phyloP scores from a whole-genome alignment of 768 basidiomycete genomes.

The Lanmaoa rubissima region DNA sequence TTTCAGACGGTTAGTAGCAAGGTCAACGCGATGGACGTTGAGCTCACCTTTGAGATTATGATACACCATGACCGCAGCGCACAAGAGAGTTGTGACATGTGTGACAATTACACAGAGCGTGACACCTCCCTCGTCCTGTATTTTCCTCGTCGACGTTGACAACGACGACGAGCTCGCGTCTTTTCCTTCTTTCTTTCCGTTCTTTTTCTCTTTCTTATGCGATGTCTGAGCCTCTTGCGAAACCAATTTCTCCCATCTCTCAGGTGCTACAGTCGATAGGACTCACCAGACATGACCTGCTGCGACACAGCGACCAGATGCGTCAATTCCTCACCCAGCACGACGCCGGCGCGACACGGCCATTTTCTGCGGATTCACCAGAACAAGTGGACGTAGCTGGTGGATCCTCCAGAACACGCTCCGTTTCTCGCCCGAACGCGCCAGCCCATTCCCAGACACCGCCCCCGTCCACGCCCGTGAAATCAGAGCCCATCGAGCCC shows the following conservation, averaged over 20 bases:
- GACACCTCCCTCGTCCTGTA: slow-evolving; percentile 5
- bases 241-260: slow-evolving; percentile 62
- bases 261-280: slow-evolving; percentile 69
- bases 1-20: slow-evolving; percentile 20
- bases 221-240: slow-evolving; percentile 26
- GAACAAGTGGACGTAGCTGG: slow-evolving; percentile 39
- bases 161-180: slow-evolving; percentile 19
- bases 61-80: slow-evolving; percentile 57
- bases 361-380: slow-evolving; percentile 35
- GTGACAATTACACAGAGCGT: slow-evolving; percentile 23
- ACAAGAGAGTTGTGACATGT: slow-evolving; percentile 21
- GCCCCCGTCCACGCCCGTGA: slow-evolving; percentile 57
- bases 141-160: slow-evolving; percentile 21
- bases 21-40: background rate
- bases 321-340: slow-evolving; percentile 69
- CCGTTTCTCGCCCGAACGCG: slow-evolving; percentile 49
- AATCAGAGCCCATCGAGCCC: slow-evolving; percentile 56
- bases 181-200: background rate
- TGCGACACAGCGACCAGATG: slow-evolving; percentile 74
- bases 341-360: slow-evolving; percentile 45
- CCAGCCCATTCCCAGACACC: slow-evolving; percentile 40
- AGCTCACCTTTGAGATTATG: slow-evolving; percentile 80
- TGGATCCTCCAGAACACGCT: slow-evolving; percentile 40
- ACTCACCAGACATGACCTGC: slow-evolving; percentile 73
- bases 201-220: background rate